phyloP scores from a whole-genome alignment of 495 filamentous ascomycete genomes.

The Lasiosphaeria ovina region DNA sequence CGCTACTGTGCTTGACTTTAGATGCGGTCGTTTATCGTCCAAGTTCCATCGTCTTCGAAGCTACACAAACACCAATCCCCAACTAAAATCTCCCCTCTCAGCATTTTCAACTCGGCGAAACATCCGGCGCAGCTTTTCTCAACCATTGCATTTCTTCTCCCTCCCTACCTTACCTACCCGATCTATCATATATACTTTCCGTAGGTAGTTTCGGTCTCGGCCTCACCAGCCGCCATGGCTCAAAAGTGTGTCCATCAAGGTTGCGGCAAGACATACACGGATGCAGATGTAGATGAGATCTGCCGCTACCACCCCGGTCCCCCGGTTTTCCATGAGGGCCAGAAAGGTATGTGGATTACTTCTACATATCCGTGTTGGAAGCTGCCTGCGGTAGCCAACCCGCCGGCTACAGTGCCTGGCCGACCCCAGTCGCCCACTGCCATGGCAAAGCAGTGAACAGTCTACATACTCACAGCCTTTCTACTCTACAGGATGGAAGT shows the following conservation, averaged over 20 bases:
- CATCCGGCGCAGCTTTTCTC: background rate
- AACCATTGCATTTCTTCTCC: too few species aligned
- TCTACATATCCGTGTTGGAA: background rate
- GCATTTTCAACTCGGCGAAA: background rate
- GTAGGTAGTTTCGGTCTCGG: too few species aligned
- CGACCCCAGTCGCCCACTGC: background rate
- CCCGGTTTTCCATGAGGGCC: constrained; percentile 95
- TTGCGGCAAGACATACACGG: constrained; percentile 72
- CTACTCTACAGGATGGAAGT: constrained; percentile 82
- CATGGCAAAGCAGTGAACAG: background rate
- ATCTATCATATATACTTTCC: too few species aligned
- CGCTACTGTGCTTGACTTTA: too few species aligned
- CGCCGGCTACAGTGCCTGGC: background rate
- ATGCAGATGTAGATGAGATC: constrained; percentile 76
- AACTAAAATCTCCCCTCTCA: background rate
- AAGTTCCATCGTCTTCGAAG: constrained; percentile 24
- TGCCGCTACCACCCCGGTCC: constrained; percentile 93
- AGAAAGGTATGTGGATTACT: constrained; percentile 73
- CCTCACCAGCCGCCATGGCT: constrained; percentile 53
- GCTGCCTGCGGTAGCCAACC: constrained; percentile 12
- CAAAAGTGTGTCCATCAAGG: constrained; percentile 95
- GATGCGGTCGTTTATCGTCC: too few species aligned
- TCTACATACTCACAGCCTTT: constrained; percentile 16
- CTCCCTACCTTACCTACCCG: too few species aligned
- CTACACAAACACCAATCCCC: constrained; percentile 9